Base-by-base conservation (phyloP, 2,329 filamentous ascomycete genomes). In the Orbilia ellipsospora region DNA sequence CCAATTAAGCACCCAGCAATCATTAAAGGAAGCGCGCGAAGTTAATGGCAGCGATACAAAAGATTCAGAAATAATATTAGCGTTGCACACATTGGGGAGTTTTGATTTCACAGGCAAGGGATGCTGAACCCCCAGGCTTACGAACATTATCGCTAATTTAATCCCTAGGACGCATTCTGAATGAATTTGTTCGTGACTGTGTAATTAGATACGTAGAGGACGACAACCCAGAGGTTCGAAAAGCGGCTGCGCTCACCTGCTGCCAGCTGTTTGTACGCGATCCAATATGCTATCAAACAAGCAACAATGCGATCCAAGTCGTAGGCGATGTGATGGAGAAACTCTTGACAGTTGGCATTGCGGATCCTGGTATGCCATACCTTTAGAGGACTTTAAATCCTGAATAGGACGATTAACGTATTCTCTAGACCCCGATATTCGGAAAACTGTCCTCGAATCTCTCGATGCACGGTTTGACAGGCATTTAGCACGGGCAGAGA, bases 311-410 rank as follows among this genome's bases (percentile, higher is more conserved):
- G 0, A 92, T 98, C 48, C 93, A 97, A 81, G 95, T 99, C 28
- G 96, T 99, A 54, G 92, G 94, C 66, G 95, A 99, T 81, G 95
- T 99, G 36, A 97, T 99, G 72, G 94, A 98, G 83, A 97, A 95
- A 81, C 88, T 99, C 0, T 86, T 99, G 77, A 97, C 94, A 0
- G 94, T 98, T 45, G 94, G 93, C 59, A 92, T 99, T 28, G 95
- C 94, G 13, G 95, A 99, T 81, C 90, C 91, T 1, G 78, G 79
- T 80, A 28, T 7, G 13, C n/a, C 6, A 12, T 12, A 51, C 3
- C 7, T 8, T 36, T 12, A 1, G 36, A 5, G 10, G 26, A 16
- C 48, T 62, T 16, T 1, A 7, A 48, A 7, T 26, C 50, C 4
- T 4, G 1, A 12, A 48, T 45, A 10, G 13, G 1, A 18, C 36